A percentile compares a stretch with the other conserved stretches of the same genome.
These are phyloP conservation scores for Starmerella cellae DNA, from an alignment of 805 yeast genomes.

Conservation along the genomic window DNA sequence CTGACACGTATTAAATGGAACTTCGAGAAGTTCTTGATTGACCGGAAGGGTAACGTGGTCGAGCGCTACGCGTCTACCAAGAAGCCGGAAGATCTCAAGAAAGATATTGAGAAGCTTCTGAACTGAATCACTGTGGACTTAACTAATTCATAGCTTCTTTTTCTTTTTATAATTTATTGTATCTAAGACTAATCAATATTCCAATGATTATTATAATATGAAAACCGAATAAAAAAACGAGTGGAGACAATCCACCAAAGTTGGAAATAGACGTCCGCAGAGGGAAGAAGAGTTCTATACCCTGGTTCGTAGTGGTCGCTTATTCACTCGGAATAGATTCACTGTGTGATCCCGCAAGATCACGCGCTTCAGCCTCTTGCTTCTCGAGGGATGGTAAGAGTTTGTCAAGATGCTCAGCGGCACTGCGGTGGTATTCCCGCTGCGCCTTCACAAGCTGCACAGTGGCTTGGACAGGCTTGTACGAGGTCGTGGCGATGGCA, in stretches of 20 bases:
- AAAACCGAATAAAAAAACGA: too few relatives aligned
- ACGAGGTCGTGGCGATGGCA: constrained; percentile 48
- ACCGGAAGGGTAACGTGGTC: constrained; percentile 46
- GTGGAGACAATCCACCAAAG: too few relatives aligned
- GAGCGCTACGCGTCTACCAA: constrained; percentile 54
- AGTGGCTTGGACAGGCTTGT: constrained; percentile 50
- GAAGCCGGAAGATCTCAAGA: constrained; percentile 48
- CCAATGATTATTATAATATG: too few relatives aligned
- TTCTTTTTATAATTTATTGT: too few relatives aligned
- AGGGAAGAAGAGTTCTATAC: too few relatives aligned
- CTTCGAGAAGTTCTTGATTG: constrained; percentile 60
- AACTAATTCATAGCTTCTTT: too few relatives aligned
- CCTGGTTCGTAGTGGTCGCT: too few relatives aligned
- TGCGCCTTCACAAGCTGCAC: constrained; percentile 65
- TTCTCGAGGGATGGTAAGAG: constrained; percentile 52
- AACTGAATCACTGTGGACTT: too few relatives aligned
- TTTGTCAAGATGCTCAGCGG: constrained; percentile 50
- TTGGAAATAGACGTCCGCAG: too few relatives aligned
- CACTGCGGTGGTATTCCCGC: constrained; percentile 65
- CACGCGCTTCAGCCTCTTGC: constrained; percentile 17
- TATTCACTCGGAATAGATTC: too few relatives aligned
- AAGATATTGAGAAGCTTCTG: constrained; percentile 47
- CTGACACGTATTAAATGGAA: constrained; percentile 67
- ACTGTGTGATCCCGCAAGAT: constrained; percentile 4
- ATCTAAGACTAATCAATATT: too few relatives aligned